These are phyloP conservation scores for Croton laevigatus DNA, from an alignment of 441 rosid genomes.

Conservation along the genomic window DNA sequence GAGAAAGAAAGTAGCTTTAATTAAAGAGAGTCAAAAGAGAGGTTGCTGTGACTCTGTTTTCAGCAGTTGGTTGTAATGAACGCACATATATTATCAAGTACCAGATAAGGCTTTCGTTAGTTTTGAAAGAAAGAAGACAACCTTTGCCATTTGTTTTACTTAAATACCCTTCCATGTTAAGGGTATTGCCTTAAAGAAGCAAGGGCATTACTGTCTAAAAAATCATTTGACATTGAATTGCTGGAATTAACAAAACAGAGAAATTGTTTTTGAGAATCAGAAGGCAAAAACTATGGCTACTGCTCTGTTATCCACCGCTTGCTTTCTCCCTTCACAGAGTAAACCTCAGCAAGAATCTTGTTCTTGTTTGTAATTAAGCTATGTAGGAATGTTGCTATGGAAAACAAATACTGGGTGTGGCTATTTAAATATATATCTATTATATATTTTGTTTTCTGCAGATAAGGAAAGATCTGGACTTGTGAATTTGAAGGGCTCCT, in stretches of 20 bases:
- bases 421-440: not conserved
- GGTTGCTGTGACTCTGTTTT: not conserved
- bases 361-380: not conserved
- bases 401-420: not conserved
- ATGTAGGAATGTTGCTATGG: not conserved
- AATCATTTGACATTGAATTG: not conserved
- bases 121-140: not conserved
- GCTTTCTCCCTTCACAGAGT: constrained; percentile 43
- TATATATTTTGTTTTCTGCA: constrained; percentile 26
- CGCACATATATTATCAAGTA: not conserved
- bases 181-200: not conserved
- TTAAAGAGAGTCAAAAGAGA: not conserved
- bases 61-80: constrained; percentile 23
- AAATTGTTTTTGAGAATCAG: constrained; percentile 7
- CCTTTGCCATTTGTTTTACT: constrained; percentile 12
- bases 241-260: not conserved
- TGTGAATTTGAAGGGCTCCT: constrained; percentile 33
- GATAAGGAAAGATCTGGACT: constrained; percentile 34
- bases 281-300: constrained; percentile 39
- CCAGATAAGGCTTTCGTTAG: constrained; percentile 33
- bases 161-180: constrained; percentile 20
- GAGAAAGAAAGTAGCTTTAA: constrained; percentile 4
- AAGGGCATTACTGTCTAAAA: constrained; percentile 28
- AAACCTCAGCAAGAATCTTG: not conserved
- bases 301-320: constrained; percentile 36